Evolutionary conservation across 495 filamentous ascomycete species (phyloP).

Genomic region (Trichoderma parareesei): DNA sequence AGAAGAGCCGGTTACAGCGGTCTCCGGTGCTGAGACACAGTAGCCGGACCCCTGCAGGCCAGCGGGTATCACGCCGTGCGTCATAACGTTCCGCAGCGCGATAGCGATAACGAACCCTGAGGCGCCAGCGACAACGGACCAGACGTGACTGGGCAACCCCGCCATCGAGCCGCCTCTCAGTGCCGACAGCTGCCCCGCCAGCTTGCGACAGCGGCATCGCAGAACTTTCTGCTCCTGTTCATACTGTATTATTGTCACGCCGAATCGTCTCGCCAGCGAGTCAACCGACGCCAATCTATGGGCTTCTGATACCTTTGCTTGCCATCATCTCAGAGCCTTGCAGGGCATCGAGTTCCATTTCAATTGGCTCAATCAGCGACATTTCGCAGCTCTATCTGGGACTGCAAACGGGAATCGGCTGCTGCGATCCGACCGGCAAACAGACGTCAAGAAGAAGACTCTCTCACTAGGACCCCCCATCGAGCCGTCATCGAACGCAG

Average conservation of each 20-base stretch:
- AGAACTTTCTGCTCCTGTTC: neutral
- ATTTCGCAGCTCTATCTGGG: neutral
- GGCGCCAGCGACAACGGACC: conserved; percentile 5
- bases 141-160: neutral
- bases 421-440: neutral
- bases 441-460: too few relatives aligned
- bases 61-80: neutral
- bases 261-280: neutral
- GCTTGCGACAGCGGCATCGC: conserved; percentile 2
- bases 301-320: neutral
- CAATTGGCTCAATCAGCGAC: neutral
- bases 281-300: neutral
- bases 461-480: neutral
- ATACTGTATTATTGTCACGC: neutral
- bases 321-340: neutral
- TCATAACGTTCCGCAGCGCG: neutral
- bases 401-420: neutral
- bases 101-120: neutral
- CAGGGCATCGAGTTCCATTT: neutral
- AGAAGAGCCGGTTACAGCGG: neutral
- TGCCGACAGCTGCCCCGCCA: conserved; percentile 1
- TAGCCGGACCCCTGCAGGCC: neutral
- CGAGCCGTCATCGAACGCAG: neutral
- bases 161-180: neutral
- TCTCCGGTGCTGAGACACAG: neutral